A percentile compares a stretch with the other conserved stretches of the same genome.
These are phyloP conservation scores for Aspergillus proliferans DNA, from an alignment of 2,329 filamentous ascomycete species.

Conservation along the genomic window DNA sequence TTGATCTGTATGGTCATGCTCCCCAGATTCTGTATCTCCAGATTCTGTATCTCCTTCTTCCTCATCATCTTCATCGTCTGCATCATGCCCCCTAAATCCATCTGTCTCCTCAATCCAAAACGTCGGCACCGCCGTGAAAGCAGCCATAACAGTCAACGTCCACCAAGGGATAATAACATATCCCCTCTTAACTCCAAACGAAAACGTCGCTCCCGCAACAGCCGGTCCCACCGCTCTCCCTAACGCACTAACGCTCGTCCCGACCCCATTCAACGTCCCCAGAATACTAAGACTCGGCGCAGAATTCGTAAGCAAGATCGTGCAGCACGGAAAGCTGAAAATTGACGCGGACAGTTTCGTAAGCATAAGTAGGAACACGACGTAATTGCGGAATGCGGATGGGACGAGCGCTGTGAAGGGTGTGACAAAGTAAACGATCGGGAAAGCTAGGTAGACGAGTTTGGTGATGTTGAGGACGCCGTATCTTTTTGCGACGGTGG, in stretches of 20 bases:
- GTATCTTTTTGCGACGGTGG: constrained; percentile 62
- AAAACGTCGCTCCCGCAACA: constrained; percentile 65
- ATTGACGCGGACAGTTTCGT: constrained; percentile 70
- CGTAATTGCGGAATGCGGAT: constrained; percentile 48
- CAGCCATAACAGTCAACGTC: constrained; percentile 59
- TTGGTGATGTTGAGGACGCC: constrained; percentile 71
- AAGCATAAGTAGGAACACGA: constrained; percentile 61
- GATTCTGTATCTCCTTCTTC: background rate
- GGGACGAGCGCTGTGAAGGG: constrained; percentile 69
- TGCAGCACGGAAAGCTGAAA: constrained; percentile 81
- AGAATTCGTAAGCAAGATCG: constrained; percentile 85
- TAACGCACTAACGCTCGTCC: constrained; percentile 73
- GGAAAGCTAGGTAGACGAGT: constrained; percentile 60
- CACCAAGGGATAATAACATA: constrained; percentile 79
- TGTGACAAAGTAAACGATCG: constrained; percentile 70
- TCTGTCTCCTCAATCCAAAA: constrained; percentile 70
- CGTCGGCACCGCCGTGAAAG: constrained; percentile 63
- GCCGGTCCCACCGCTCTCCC: constrained; percentile 76
- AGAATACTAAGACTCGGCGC: constrained; percentile 68
- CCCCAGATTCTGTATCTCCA: background rate
- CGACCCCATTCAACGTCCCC: constrained; percentile 85
- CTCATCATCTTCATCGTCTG: background rate
- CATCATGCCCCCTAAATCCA: constrained; percentile 48
- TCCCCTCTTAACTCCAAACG: constrained; percentile 65
- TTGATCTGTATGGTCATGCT: background rate